Conservation (phyloP, 1,284 basidiomycete genomes). For the Heimioporus retisporus region DNA sequence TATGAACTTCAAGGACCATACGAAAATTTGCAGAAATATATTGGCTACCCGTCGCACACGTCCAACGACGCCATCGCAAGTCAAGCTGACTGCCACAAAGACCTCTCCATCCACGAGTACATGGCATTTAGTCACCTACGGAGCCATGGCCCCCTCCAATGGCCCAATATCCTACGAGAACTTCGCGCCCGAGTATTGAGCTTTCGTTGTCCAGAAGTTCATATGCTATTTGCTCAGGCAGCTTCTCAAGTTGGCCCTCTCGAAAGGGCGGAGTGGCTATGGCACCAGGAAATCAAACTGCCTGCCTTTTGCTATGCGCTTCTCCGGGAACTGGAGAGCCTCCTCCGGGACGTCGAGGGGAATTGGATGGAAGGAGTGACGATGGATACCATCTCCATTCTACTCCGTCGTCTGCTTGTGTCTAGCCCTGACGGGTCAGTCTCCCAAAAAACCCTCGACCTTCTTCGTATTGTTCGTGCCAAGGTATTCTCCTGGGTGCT, state of each 20-base stretch:
- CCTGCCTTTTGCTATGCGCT: not conserved
- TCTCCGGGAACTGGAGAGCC: not conserved
- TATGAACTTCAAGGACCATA: not conserved
- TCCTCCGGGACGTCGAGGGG: constrained; percentile 30
- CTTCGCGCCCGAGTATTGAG: not conserved
- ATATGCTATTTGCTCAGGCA: not conserved
- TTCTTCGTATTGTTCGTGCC: constrained; percentile 46
- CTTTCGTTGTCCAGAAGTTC: not conserved
- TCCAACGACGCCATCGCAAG: not conserved
- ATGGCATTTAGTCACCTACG: too few relatives aligned
- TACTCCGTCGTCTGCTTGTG: constrained; percentile 17
- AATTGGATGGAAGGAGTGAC: constrained; percentile 46
- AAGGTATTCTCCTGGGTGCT: constrained; percentile 49
- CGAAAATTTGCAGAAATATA: not conserved
- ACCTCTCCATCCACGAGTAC: too few relatives aligned
- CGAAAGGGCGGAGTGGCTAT: not conserved
- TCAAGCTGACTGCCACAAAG: too few relatives aligned
- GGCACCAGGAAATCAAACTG: not conserved
- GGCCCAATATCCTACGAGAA: not conserved
- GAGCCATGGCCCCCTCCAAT: too few relatives aligned
- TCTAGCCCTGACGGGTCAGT: not conserved
- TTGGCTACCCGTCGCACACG: not conserved
- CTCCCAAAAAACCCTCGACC: constrained; percentile 1
- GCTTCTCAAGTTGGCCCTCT: not conserved
- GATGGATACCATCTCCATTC: constrained; percentile 22